Evolutionary conservation across 495 filamentous ascomycete genomes (phyloP), one percentile per base, ranked within the genome.

Genomic region (Penicillium angulare): DNA sequence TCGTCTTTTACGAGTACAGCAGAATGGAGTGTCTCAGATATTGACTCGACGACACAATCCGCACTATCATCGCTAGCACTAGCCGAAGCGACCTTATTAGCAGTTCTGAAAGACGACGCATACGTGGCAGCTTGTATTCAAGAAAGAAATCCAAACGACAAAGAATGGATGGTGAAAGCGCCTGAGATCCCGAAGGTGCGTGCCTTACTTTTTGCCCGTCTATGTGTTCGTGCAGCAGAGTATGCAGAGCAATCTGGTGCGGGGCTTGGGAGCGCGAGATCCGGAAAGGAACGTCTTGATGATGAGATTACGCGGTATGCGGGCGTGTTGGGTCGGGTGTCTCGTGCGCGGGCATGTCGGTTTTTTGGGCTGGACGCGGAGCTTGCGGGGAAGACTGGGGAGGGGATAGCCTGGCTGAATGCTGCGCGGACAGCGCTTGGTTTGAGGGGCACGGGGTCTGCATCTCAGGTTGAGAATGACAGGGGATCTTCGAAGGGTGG

Each of bases 351-450:
- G 52, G 89, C 89, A 0, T 95, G 90, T 62, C 80, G 92, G 23
- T 95, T 97, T 65, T 86, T 97, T 41, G 92, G 82, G 2, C 85
- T 97, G 23, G 90, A 97, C 66, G 86, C 92, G 2, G 93, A 97
- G 57, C 57, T 90, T 10, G 80, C 80, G 5, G 89, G 87, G 3
- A 83, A 90, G 66, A 86, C 84, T 4, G 93, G 91, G 0, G 84
- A 83, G 50, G 93, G 76, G 0, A 87, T 97, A 55, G 89, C 84
- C 0, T 97, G 92, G 92, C 62, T 95, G 40, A 69, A 77, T 13
- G 90, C 83, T 34, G 89, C 84, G 1, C 80, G 83, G 59, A 78
- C 79, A 29, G 82, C 89, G 50, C 66, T 96, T 18, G 90, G 88
- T 0, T 67, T 89, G 29, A 50, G 66, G 22, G 40, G 51, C 21